Base-by-base conservation (phyloP, 371 early-diverging fungal species). In the Rhizomucor pusillus region DNA sequence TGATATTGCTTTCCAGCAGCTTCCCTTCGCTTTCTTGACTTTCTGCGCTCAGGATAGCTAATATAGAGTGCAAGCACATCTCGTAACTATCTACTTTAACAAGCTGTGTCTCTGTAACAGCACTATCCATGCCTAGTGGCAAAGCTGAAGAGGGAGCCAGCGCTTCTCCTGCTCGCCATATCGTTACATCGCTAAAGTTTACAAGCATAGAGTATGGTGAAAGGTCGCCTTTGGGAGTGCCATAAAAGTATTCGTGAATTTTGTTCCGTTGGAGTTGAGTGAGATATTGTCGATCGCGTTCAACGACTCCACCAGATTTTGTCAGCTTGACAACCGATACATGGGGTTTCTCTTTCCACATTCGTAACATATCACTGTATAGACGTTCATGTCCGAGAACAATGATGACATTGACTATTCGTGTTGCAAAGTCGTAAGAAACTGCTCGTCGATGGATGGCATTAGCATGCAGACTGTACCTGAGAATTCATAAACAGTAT, bases 211-310 rank as follows among this genome's bases (percentile, higher is more conserved):
- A 88, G 58, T 89, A 95, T 11, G 98, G 95, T 11, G 86, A 84
- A 40, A 92, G 61, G 54, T 90, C 90, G 25, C 69, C 75, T 56
- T 83, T 80, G 1, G 80, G 56, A 0, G 90, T 89, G 3, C 98
- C 98, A 68, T 97, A 95, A 77, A 98, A 98, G 77, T 98, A 98
- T 65, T 92, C 91, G 7, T 85, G 85, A 5, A 98, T 89, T 54
- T 82, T 84, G 37, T 84, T 79, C 46, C 84, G 79, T 66, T 92
- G 90, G 1, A 79, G 54, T 41, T 89, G 85, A 14, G 85, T 68
- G 37, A 90, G 68, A 63, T 80, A 91, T 6, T 73, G 66, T 7
- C 82, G 66, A 67, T 94, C 93, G 12, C 96, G 79, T 50, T 90
- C 85, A 1, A 95, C 97, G 0, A 93, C 94, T 45, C 98, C 98